Evolutionary conservation across 768 basidiomycete genomes (phyloP).

Genomic region (Dioszegia crocea): DNA sequence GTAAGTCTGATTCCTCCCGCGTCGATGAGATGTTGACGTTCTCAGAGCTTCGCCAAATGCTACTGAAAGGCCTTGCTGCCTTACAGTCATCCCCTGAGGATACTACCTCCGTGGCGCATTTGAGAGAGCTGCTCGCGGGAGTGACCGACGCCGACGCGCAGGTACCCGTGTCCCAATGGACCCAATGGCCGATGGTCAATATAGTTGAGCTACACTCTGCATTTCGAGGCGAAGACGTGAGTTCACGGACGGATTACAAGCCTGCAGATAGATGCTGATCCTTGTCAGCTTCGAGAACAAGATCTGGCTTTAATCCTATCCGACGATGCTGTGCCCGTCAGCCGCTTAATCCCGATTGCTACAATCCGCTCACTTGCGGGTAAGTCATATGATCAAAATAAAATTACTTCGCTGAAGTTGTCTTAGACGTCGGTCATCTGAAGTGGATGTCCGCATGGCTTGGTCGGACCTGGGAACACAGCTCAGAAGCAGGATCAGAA

Average conservation of each 20-base stretch:
- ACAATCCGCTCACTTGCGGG: not conserved
- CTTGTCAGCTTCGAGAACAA: not conserved
- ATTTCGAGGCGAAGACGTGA: not conserved
- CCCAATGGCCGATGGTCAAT: not conserved
- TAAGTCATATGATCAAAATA: not conserved
- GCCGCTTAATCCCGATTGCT: not conserved
- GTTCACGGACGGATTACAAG: no score
- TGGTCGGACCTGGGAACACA: not conserved
- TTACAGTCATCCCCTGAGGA: not conserved
- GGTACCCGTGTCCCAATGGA: not conserved
- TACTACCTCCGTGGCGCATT: not conserved
- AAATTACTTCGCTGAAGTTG: not conserved
- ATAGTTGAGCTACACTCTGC: not conserved
- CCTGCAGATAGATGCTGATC: no score
- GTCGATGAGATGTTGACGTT: not conserved
- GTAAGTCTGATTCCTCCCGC: not conserved
- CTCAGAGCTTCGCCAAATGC: slow-evolving; percentile 1
- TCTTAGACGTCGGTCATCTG: not conserved
- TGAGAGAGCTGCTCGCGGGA: not conserved
- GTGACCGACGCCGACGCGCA: not conserved
- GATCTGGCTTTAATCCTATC: not conserved
- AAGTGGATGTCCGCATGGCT: slow-evolving; percentile 6
- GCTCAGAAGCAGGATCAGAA: not conserved
- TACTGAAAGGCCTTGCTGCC: not conserved
- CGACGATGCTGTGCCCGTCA: not conserved